Evolutionary conservation across 768 basidiomycete genomes (phyloP).

Genomic region (Terana coerulea): DNA sequence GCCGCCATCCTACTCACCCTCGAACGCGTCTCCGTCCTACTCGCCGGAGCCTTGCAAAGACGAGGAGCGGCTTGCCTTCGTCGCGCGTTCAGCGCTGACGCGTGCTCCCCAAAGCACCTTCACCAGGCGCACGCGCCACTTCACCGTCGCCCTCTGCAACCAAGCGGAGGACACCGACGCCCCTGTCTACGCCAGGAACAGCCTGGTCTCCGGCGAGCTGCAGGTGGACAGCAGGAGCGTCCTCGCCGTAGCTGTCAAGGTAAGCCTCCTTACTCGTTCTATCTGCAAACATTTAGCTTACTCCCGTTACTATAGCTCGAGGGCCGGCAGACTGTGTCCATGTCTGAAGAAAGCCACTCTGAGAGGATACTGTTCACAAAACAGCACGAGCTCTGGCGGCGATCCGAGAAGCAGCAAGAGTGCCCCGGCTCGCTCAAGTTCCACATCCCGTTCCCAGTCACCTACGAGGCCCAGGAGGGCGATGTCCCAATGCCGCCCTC

Average conservation of each 20-base stretch:
- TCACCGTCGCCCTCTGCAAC: slow-evolving; percentile 41
- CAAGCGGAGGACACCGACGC: slow-evolving; percentile 37
- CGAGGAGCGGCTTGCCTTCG: slow-evolving; percentile 51
- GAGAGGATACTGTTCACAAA: slow-evolving; percentile 10
- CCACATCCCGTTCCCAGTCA: slow-evolving; percentile 39
- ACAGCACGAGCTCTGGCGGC: slow-evolving; percentile 15
- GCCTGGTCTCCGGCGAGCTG: slow-evolving; percentile 39
- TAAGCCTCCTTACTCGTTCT: slow-evolving; percentile 19
- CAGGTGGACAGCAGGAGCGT: slow-evolving; percentile 38
- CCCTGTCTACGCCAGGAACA: slow-evolving; percentile 45
- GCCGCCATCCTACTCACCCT: slow-evolving; percentile 53
- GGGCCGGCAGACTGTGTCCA: slow-evolving; percentile 16
- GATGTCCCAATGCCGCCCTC: slow-evolving; percentile 45
- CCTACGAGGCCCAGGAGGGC: slow-evolving; percentile 36
- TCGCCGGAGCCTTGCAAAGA: slow-evolving; percentile 48
- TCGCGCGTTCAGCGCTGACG: slow-evolving; percentile 25
- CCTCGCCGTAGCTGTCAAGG: slow-evolving; percentile 43
- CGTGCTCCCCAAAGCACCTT: slow-evolving; percentile 36
- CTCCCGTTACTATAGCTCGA: slow-evolving; percentile 17
- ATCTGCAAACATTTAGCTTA: background rate
- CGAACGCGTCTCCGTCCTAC: slow-evolving; percentile 53
- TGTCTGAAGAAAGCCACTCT: slow-evolving; percentile 11
- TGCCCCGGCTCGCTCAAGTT: slow-evolving; percentile 41
- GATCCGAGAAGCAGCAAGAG: slow-evolving; percentile 2
- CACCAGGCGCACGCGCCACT: slow-evolving; percentile 34